Evolutionary conservation across 352 stramenopile species (phyloP).

Genomic region (Saprolegnia parasitica): DNA sequence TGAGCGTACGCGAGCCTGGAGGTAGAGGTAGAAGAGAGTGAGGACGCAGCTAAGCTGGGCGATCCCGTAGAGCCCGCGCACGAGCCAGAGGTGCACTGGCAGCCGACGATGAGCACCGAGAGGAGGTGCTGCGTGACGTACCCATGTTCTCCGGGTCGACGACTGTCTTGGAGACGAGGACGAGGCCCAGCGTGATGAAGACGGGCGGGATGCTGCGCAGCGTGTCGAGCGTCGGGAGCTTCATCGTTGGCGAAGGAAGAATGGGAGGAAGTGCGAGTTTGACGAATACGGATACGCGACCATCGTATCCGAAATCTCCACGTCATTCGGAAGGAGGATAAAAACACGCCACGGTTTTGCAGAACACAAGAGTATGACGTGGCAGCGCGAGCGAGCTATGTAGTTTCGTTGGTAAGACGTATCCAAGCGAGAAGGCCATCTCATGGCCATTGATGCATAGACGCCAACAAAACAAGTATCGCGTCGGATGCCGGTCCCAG

Average conservation of each 20-base stretch:
- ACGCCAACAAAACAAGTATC: too few relatives aligned
- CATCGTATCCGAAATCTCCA: too few relatives aligned
- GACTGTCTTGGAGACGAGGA: conserved; percentile 56
- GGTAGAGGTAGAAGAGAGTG: conserved; percentile 53
- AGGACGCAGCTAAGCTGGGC: conserved; percentile 69
- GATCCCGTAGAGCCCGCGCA: conserved; percentile 51
- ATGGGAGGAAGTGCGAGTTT: too few relatives aligned
- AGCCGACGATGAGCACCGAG: neutral
- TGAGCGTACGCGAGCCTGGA: conserved; percentile 45
- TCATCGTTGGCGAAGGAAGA: conserved; percentile 8
- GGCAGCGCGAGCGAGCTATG: too few relatives aligned
- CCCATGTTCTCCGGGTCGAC: conserved; percentile 57
- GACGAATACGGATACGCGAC: too few relatives aligned
- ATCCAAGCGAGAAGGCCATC: too few relatives aligned
- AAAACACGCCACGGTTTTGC: too few relatives aligned
- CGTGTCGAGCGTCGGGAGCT: conserved; percentile 17
- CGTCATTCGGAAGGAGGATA: too few relatives aligned
- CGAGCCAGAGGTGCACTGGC: conserved; percentile 50
- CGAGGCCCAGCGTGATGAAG: conserved; percentile 51
- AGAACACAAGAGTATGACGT: too few relatives aligned
- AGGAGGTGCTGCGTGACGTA: conserved; percentile 33
- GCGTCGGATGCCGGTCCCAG: too few relatives aligned
- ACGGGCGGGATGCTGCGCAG: conserved; percentile 16
- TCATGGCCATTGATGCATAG: too few relatives aligned
- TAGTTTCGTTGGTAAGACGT: too few relatives aligned